These are phyloP conservation scores for Pyronema omphalodes DNA, from an alignment of 495 filamentous ascomycete genomes.

Conservation along the genomic window DNA sequence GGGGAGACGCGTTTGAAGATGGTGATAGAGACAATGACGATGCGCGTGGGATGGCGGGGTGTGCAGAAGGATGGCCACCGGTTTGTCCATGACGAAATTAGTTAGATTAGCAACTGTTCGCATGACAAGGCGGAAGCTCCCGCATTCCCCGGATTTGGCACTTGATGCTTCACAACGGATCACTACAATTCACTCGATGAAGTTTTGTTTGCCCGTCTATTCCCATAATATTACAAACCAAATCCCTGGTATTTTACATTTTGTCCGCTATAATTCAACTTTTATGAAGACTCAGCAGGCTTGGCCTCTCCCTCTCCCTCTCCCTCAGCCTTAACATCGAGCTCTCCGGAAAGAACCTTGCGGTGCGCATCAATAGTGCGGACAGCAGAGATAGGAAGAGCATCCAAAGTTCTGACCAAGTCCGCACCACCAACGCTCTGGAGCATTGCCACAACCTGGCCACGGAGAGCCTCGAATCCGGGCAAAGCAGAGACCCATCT, in stretches of 20 bases:
- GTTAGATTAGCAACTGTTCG: not conserved
- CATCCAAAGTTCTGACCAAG: conserved; percentile 14
- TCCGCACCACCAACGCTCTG: conserved; percentile 21
- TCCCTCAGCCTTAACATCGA: not conserved
- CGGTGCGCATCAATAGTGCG: conserved; percentile 21
- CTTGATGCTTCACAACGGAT: not conserved
- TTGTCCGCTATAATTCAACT: not conserved
- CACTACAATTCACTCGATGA: not conserved
- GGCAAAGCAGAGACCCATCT: conserved; percentile 77
- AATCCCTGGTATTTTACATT: not conserved
- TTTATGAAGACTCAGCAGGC: not conserved
- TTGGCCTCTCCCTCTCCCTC: not conserved
- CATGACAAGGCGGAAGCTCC: not conserved
- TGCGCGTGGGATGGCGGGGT: not conserved
- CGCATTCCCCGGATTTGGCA: not conserved
- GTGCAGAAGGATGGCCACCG: not conserved
- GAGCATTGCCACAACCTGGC: conserved; percentile 40
- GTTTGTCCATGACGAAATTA: not conserved
- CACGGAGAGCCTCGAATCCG: conserved; percentile 63
- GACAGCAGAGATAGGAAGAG: conserved; percentile 11
- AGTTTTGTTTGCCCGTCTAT: not conserved
- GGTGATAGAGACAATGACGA: not conserved
- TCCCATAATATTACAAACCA: not conserved
- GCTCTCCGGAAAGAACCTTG: conserved; percentile 15
- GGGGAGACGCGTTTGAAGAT: not conserved